A percentile compares a stretch with the other conserved stretches of the same genome.
phyloP scores from a whole-genome alignment of 306 rosid species.

The Cicer bijugum region DNA sequence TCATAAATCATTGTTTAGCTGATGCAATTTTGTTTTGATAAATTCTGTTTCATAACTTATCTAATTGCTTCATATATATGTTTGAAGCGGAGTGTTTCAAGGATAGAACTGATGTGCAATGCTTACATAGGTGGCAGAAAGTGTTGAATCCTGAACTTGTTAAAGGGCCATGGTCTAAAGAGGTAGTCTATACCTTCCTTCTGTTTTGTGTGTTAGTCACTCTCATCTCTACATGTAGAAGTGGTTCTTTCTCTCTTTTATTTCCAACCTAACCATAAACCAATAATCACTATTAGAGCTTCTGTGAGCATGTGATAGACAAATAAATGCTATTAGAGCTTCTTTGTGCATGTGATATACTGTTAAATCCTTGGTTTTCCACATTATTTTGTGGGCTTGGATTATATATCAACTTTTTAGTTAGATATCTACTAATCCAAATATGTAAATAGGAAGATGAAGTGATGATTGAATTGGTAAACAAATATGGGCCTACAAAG shows the following conservation, averaged over 20 bases:
- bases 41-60: slow-evolving; percentile 34
- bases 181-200: slow-evolving; percentile 58
- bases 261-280: neutral
- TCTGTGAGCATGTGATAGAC: neutral
- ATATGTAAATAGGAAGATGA: slow-evolving; percentile 83
- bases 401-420: slow-evolving; percentile 10
- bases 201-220: slow-evolving; percentile 3
- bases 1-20: slow-evolving; percentile 1
- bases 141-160: slow-evolving; percentile 96
- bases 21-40: slow-evolving; percentile 26
- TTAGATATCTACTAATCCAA: slow-evolving; percentile 37
- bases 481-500: slow-evolving; percentile 85
- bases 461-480: slow-evolving; percentile 71
- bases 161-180: slow-evolving; percentile 99
- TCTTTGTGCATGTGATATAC: neutral
- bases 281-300: neutral
- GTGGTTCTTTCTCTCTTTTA: slow-evolving; percentile 6
- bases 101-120: slow-evolving; percentile 97
- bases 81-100: slow-evolving; percentile 90
- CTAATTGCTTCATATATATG: slow-evolving; percentile 47
- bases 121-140: slow-evolving; percentile 99
- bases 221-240: neutral
- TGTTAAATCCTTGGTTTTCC: neutral
- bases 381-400: neutral
- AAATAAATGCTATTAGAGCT: neutral